Percentiles rank a stretch among this genome's conserved stretches.
Conservation (phyloP, 129 eudicot genomes). For the Centrapalus pauciflorus region DNA sequence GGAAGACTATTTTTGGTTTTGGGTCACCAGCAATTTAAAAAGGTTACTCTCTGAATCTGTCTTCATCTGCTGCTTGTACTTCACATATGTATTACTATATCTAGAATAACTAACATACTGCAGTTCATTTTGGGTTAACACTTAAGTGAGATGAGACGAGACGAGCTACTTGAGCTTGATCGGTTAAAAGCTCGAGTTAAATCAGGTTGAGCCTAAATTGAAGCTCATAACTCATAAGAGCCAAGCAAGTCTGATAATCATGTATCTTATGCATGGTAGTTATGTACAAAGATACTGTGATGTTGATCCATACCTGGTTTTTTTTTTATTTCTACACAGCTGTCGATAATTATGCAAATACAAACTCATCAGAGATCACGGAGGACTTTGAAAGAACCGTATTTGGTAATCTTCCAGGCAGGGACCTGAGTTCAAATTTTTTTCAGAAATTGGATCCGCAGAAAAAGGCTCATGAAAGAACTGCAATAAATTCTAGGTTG, state of each 20-base stretch:
- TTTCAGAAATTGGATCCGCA: constrained; percentile 39
- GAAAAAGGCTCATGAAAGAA: constrained; percentile 25
- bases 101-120: background rate
- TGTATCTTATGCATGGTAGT: background rate
- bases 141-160: too few relatives aligned
- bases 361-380: constrained; percentile 34
- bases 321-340: constrained; percentile 18
- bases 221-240: background rate
- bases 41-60: background rate
- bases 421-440: constrained; percentile 20
- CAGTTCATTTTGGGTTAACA: too few relatives aligned
- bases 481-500: constrained; percentile 19
- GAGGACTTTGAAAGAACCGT: constrained; percentile 41
- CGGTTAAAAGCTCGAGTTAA: too few relatives aligned
- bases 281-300: background rate
- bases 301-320: background rate
- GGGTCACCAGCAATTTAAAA: background rate
- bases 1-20: background rate
- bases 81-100: background rate
- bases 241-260: background rate
- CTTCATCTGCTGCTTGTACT: background rate
- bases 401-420: constrained; percentile 18
- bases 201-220: too few relatives aligned
- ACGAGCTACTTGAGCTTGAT: too few relatives aligned
- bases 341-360: constrained; percentile 8